Evolutionary conservation across 495 filamentous ascomycete genomes (phyloP).

Genomic region (Aspergillus sparsus): DNA sequence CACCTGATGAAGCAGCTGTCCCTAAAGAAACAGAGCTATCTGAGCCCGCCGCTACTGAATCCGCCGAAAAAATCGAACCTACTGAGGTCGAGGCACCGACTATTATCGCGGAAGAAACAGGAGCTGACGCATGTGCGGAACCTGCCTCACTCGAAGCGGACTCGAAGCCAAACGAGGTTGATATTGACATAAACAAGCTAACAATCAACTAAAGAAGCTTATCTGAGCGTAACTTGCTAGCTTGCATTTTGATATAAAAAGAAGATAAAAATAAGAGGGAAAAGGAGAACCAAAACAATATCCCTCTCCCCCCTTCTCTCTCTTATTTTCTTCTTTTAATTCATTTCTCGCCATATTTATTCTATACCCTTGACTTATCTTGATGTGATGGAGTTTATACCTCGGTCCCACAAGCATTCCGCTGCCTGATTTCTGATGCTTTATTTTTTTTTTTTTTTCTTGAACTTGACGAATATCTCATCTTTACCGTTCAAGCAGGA

Average conservation of each 20-base stretch:
- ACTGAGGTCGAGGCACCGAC: not conserved
- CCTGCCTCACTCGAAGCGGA: conserved; percentile 7
- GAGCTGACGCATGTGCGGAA: conserved; percentile 8
- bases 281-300: too few relatives aligned
- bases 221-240: not conserved
- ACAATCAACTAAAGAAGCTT: conserved; percentile 28
- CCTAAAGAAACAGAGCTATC: conserved; percentile 5
- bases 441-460: conserved; percentile 9
- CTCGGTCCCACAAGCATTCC: conserved; percentile 10
- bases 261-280: too few relatives aligned
- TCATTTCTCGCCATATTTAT: conserved; percentile 22
- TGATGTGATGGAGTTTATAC: conserved; percentile 17
- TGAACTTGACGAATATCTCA: conserved; percentile 13
- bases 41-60: not conserved
- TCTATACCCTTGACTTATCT: conserved; percentile 28
- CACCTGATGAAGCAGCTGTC: not conserved
- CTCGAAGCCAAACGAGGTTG: conserved; percentile 25
- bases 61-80: conserved; percentile 1
- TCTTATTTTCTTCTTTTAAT: conserved; percentile 15
- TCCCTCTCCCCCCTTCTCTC: not conserved
- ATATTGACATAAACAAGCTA: conserved; percentile 35
- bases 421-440: conserved; percentile 11
- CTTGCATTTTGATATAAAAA: too few relatives aligned
- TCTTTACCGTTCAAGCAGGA: conserved; percentile 14
- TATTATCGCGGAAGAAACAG: conserved; percentile 1